phyloP scores from a whole-genome alignment of 371 early-diverging fungal species.

The Mortierella sp. region DNA sequence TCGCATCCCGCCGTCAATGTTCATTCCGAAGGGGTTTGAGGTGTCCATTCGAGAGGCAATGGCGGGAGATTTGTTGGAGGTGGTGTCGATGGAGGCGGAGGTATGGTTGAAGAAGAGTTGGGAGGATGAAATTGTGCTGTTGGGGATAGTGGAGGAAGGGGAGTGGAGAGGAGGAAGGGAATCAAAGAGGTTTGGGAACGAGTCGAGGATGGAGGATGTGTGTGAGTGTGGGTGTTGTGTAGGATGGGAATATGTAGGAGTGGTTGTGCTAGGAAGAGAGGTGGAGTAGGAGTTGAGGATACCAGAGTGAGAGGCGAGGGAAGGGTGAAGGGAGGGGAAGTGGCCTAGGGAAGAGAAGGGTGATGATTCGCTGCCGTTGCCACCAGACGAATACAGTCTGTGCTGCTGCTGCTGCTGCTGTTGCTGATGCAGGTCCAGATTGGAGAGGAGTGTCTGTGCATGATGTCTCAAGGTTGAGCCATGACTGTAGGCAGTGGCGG shows the following conservation, averaged over 20 bases:
- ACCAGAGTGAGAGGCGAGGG: slow-evolving; percentile 27
- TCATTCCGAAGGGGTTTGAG: slow-evolving; percentile 43
- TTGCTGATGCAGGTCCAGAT: slow-evolving; percentile 14
- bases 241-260: slow-evolving; percentile 15
- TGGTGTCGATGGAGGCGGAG: slow-evolving; percentile 13
- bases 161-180: slow-evolving; percentile 30
- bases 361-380: slow-evolving; percentile 24
- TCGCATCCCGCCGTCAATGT: slow-evolving; percentile 53
- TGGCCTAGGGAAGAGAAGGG: slow-evolving; percentile 17
- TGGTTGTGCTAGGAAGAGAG: slow-evolving; percentile 9
- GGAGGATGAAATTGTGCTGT: slow-evolving; percentile 36
- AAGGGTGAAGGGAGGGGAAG: slow-evolving; percentile 10
- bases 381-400: slow-evolving; percentile 23
- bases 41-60: slow-evolving; percentile 6
- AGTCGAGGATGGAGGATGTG: slow-evolving; percentile 18
- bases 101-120: slow-evolving; percentile 24
- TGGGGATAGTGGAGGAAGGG: slow-evolving; percentile 2
- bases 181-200: slow-evolving; percentile 38
- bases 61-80: slow-evolving; percentile 17
- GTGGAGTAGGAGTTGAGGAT: slow-evolving; percentile 26
- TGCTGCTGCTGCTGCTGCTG: slow-evolving; percentile 29
- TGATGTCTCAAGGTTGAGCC: slow-evolving; percentile 4
- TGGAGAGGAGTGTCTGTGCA: slow-evolving; percentile 11
- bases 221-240: slow-evolving; percentile 8
- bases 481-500: slow-evolving; percentile 2